Evolutionary conservation across 805 yeast genomes (phyloP).

Genomic region (Suhomyces pyralidae): DNA sequence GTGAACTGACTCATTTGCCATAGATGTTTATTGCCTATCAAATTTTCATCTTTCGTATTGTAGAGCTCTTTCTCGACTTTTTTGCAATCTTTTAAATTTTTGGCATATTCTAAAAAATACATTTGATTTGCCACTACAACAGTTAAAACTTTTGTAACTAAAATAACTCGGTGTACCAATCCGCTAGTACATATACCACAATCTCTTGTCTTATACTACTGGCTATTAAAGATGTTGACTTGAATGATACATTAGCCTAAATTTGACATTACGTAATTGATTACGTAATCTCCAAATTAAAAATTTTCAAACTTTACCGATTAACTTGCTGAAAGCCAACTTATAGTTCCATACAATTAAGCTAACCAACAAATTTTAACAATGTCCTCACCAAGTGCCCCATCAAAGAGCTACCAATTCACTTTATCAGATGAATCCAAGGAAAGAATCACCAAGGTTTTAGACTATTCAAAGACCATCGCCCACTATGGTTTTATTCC

Average conservation of each 20-base stretch:
- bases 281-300: constrained; percentile 2
- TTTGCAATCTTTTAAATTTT: not conserved
- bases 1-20: not conserved
- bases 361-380: not conserved
- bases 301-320: not conserved
- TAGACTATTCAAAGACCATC: constrained; percentile 79
- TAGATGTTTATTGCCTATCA: not conserved
- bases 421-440: constrained; percentile 48
- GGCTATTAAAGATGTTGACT: no score
- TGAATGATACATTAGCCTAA: not conserved
- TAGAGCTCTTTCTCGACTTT: no score
- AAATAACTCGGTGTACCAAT: not conserved
- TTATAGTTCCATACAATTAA: not conserved
- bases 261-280: not conserved
- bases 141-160: not conserved
- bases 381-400: constrained; percentile 11
- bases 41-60: not conserved
- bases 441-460: constrained; percentile 84
- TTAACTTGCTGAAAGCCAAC: not conserved
- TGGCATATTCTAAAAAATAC: not conserved
- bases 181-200: not conserved
- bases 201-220: no score
- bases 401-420: constrained; percentile 22
- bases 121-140: not conserved
- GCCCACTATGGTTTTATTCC: constrained; percentile 98